Conservation (phyloP, 179 eudicot genomes). For the Pouteria campechiana region DNA sequence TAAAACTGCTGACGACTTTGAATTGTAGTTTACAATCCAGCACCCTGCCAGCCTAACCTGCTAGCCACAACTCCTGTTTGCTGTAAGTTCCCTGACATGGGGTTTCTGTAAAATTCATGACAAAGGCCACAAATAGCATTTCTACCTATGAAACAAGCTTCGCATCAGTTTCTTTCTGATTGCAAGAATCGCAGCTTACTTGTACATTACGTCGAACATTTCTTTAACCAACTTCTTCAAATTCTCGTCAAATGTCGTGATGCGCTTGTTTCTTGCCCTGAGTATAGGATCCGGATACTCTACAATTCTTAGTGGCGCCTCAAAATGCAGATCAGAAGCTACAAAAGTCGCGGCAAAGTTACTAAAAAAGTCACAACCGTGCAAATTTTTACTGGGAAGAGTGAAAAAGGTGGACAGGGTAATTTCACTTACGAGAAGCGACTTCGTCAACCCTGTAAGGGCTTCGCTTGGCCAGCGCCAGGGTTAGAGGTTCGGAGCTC, state of each 20-base stretch:
- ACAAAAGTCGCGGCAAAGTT: conserved; percentile 2
- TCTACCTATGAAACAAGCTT: too few species aligned
- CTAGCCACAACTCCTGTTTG: too few species aligned
- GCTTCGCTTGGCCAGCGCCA: conserved; percentile 28
- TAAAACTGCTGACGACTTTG: too few species aligned
- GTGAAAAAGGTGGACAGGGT: background rate
- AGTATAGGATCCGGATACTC: conserved; percentile 82
- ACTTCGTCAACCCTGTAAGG: conserved; percentile 21
- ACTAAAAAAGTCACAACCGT: background rate
- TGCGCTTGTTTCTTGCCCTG: conserved; percentile 71
- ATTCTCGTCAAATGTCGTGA: conserved; percentile 59
- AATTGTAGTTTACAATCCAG: too few species aligned
- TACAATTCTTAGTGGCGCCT: conserved; percentile 59
- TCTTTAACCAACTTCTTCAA: conserved; percentile 71
- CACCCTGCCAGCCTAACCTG: too few species aligned
- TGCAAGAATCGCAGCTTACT: conserved; percentile 25
- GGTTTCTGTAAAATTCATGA: too few species aligned
- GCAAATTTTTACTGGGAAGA: conserved; percentile 1
- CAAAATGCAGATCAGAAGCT: conserved; percentile 77
- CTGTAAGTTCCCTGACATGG: too few species aligned
- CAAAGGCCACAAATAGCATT: too few species aligned
- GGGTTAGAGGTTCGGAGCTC: conserved; percentile 2
- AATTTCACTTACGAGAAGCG: conserved; percentile 34
- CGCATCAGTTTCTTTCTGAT: too few species aligned
- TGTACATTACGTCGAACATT: conserved; percentile 95